These are phyloP conservation scores for Rutstroemia sp. DNA, from an alignment of 2,329 filamentous ascomycete genomes.

Conservation along the genomic window DNA sequence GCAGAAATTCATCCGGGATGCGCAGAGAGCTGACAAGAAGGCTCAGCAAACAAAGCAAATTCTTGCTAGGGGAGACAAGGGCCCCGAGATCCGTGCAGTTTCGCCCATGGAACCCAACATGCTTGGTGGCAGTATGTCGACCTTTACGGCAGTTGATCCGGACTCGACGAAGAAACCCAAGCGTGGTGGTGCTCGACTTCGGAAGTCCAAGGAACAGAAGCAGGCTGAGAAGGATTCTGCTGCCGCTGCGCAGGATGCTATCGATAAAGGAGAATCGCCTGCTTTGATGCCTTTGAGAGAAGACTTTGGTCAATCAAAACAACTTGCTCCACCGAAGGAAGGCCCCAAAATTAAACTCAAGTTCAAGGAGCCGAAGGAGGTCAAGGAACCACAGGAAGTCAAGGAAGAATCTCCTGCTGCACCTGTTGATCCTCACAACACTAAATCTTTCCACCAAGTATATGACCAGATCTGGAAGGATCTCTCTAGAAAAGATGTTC, in stretches of 20 bases:
- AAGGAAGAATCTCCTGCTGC: constrained; percentile 36
- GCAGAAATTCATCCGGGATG: constrained; percentile 73
- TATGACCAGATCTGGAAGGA: constrained; percentile 98
- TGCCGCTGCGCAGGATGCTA: constrained; percentile 77
- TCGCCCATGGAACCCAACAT: constrained; percentile 70
- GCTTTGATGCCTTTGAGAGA: constrained; percentile 39
- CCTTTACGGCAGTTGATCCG: constrained; percentile 56
- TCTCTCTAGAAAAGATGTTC: constrained; percentile 85
- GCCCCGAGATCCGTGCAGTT: constrained; percentile 57
- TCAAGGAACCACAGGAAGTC: constrained; percentile 29
- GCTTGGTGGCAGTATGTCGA: constrained; percentile 78
- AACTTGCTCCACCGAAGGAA: constrained; percentile 32
- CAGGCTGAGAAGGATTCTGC: constrained; percentile 75
- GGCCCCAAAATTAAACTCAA: constrained; percentile 53
- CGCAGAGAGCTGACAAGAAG: constrained; percentile 87
- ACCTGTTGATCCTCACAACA: constrained; percentile 51
- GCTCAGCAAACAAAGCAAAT: constrained; percentile 84
- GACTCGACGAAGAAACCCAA: constrained; percentile 44
- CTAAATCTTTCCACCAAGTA: constrained; percentile 92
- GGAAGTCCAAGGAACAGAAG: constrained; percentile 87
- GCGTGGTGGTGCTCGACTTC: constrained; percentile 55
- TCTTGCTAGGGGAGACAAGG: constrained; percentile 80
- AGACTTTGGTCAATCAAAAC: constrained; percentile 10
- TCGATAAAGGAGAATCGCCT: constrained; percentile 71
- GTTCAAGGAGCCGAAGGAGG: constrained; percentile 30